Percentiles rank a stretch among this genome's conserved stretches.
Evolutionary conservation across 768 basidiomycete genomes (phyloP).

Genomic region (Inosperma sp.): DNA sequence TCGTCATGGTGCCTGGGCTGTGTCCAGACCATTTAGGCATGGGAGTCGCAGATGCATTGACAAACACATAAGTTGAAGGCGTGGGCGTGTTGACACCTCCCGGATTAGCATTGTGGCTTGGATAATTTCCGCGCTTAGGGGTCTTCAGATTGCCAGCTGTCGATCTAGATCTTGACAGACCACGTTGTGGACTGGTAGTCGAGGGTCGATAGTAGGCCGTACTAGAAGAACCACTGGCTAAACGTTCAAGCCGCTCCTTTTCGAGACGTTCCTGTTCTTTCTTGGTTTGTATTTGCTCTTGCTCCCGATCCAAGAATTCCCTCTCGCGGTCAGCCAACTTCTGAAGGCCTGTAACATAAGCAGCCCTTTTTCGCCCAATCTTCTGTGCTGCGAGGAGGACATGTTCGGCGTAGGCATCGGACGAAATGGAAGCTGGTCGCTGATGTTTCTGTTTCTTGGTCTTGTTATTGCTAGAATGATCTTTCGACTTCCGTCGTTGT

Average conservation of each 20-base stretch:
- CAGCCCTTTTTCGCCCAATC: slow-evolving; percentile 58
- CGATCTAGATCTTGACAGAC: slow-evolving; percentile 15
- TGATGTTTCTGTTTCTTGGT: slow-evolving; percentile 11
- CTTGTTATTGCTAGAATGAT: slow-evolving; percentile 13
- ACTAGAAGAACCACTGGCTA: slow-evolving; percentile 23
- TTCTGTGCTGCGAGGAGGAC: slow-evolving; percentile 67
- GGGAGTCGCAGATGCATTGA: slow-evolving; percentile 20
- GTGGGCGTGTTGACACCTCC: slow-evolving; percentile 6
- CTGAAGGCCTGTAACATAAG: slow-evolving; percentile 49
- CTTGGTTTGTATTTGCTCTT: slow-evolving; percentile 21
- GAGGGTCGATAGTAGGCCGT: slow-evolving; percentile 22
- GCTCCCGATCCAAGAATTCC: slow-evolving; percentile 30
- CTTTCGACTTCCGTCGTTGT: slow-evolving; percentile 14
- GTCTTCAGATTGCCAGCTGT: slow-evolving; percentile 17
- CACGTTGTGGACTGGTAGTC: slow-evolving; percentile 17
- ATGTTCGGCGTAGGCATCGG: slow-evolving; percentile 70
- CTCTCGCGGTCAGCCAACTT: slow-evolving; percentile 35
- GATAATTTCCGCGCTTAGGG: slow-evolving; percentile 17
- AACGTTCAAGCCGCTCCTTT: slow-evolving; percentile 26
- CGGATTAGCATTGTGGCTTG: slow-evolving; percentile 8
- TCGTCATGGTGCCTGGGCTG: background rate
- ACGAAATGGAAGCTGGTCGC: slow-evolving; percentile 30
- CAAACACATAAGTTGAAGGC: slow-evolving; percentile 27
- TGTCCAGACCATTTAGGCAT: slow-evolving; percentile 4
- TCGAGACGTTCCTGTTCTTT: slow-evolving; percentile 30